Base-by-base conservation (phyloP, 495 filamentous ascomycete species). In the Penicillium parvum region DNA sequence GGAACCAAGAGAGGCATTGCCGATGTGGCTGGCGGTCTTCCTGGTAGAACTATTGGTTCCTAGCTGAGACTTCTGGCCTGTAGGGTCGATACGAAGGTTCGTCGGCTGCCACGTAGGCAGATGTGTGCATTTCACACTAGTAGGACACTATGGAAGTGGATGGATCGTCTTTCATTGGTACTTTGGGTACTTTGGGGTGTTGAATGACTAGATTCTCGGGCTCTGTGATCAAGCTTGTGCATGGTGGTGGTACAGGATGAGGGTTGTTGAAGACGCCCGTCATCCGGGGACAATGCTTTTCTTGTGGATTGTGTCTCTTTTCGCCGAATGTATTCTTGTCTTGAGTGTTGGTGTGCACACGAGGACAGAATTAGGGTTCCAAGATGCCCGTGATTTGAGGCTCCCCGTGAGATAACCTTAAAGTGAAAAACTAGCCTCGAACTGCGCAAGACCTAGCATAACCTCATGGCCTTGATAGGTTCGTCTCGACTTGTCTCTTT, bases 141-240 rank as follows among this genome's bases (percentile, higher is more conserved):
- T 28, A 40, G 30, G 23, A 25, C 26, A 8, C 12, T 18, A 27
- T 36, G 50, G 40, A 52, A 44, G 44, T 35, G 12, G 9, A 48
- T 18, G 49, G 44, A 52, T 43, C 29, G 23, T 36, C 32, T 11
- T 22, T 38, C 14, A 52, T 48, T 48, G 44, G 49, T 40, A 33
- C 26, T 45, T 19, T n/a, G 19, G 4, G 9, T 3, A 12, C 18
- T 32, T 25, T 23, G 27, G 2, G 27, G 6, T 15, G 3, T 30
- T 3, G 26, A 11, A 27, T 5, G 23, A 27, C 23, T n/a, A n/a
- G n/a, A n/a, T n/a, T n/a, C n/a, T n/a, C n/a, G n/a, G n/a, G n/a
- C n/a, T n/a, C n/a, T n/a, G n/a, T n/a, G n/a, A n/a, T n/a, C n/a
- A n/a, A n/a, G n/a, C n/a, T n/a, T n/a, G n/a, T n/a, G n/a, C n/a